Evolutionary conservation across 2,329 filamentous ascomycete genomes (phyloP).

Genomic region (Neoarthrinium moseri): DNA sequence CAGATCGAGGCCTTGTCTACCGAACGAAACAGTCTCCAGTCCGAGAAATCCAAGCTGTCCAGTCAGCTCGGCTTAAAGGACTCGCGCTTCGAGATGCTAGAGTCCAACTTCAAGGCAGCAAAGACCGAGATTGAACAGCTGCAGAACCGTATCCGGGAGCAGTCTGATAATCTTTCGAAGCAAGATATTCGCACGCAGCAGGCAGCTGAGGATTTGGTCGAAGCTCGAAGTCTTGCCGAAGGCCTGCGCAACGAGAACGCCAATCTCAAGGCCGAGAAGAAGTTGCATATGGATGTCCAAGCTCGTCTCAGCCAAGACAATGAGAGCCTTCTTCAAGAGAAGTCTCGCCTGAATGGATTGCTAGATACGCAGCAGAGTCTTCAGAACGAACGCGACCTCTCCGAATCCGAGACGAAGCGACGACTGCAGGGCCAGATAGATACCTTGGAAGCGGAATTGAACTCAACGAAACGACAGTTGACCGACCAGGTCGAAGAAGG

Average conservation of each 20-base stretch:
- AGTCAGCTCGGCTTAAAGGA: constrained; percentile 80
- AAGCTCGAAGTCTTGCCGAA: constrained; percentile 77
- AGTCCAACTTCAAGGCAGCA: constrained; percentile 80
- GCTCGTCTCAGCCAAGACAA: constrained; percentile 86
- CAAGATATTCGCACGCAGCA: constrained; percentile 90
- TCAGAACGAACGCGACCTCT: constrained; percentile 86
- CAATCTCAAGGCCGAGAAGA: constrained; percentile 93
- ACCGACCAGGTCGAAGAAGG: constrained; percentile 79
- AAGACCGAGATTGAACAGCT: constrained; percentile 84
- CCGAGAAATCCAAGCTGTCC: constrained; percentile 74
- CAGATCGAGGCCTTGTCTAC: constrained; percentile 79
- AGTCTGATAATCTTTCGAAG: constrained; percentile 82
- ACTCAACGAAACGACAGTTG: constrained; percentile 77
- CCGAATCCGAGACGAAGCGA: constrained; percentile 78
- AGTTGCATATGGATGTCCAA: constrained; percentile 91
- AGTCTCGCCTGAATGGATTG: constrained; percentile 77
- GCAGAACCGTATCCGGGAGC: constrained; percentile 73
- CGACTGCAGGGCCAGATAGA: constrained; percentile 79
- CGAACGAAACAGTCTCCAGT: constrained; percentile 80
- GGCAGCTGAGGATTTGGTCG: constrained; percentile 88
- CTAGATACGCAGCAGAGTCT: constrained; percentile 83
- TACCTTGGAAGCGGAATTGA: constrained; percentile 74
- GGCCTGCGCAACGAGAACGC: constrained; percentile 87
- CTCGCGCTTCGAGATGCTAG: constrained; percentile 85
- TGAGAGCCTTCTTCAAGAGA: constrained; percentile 79